A percentile compares a stretch with the other conserved stretches of the same genome.
phyloP scores from a whole-genome alignment of 2,329 filamentous ascomycete genomes.

The Bipolaris cookei region DNA sequence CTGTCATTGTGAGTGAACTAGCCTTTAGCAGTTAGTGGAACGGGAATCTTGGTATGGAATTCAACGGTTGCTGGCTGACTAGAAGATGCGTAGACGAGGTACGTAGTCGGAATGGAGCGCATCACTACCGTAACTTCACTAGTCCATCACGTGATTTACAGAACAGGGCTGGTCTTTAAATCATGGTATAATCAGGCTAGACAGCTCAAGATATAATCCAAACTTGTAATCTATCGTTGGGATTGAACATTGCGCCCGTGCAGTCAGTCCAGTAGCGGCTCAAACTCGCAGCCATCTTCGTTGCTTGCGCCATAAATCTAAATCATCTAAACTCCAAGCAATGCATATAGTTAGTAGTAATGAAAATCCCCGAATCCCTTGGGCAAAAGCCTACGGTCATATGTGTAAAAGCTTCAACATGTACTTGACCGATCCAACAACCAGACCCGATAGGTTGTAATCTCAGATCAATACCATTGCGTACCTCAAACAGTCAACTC shows the following conservation, averaged over 20 bases:
- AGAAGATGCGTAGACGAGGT: neutral
- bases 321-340: slow-evolving; percentile 10
- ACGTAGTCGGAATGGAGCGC: neutral
- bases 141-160: slow-evolving; percentile 2
- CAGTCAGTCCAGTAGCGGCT: neutral
- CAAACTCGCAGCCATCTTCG: neutral
- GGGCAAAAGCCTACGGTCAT: neutral
- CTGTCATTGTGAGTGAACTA: neutral
- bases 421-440: neutral
- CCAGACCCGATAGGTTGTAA: neutral
- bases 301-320: slow-evolving; percentile 7
- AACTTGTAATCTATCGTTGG: neutral
- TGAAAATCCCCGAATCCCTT: neutral
- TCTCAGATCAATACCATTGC: neutral
- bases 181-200: neutral
- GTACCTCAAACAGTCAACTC: neutral
- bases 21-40: neutral
- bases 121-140: neutral
- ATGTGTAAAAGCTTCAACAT: neutral
- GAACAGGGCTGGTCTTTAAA: neutral
- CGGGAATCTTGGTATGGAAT: too few relatives aligned
- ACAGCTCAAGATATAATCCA: neutral
- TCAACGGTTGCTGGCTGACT: neutral
- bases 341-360: slow-evolving; percentile 3
- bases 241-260: neutral